Evolutionary conservation across 176 grass and related monocot genomes (phyloP), one percentile per base, ranked within the genome.

Genomic region (Puccinellia tenuiflora): DNA sequence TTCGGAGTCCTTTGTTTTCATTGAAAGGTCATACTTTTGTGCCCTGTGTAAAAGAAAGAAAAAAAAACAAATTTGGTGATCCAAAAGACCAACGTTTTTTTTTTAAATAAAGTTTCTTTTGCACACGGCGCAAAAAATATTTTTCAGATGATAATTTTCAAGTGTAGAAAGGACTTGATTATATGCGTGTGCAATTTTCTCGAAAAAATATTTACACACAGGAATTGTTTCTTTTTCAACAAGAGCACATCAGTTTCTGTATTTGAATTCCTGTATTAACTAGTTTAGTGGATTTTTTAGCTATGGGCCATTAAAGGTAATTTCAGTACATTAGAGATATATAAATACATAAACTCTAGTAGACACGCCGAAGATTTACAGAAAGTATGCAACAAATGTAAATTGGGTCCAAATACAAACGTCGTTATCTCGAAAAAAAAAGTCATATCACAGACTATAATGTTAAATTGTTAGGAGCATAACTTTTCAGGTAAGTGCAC

Each of bases 271-370:
- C 10, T 62, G 28, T 70, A 61, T 83, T 24, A 25, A 69, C 18
- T 57, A 40, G 38, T 40, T 40, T 40, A 40, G 2, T 40, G 38
- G 24, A 46, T 57, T 37, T 59, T n/a, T 83, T 6, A 76, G 21
- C 5, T 57, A 24, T 1, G 43, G 26, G 17, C 67, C 69, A 81
- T 10, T 33, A 34, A 77, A 63, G 52, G 39, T 48, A 53, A 51
- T 77, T 39, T 51, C 31, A 61, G 42, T 77, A 51, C 34, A 46
- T 16, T 71, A 71, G 38, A n/a, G 68, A 67, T 57, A 40, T 12
- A 25, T 68, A 80, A 72, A 75, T 68, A 80, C n/a, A 38, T 69
- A n/a, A 80, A 46, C 17, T 85, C 82, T 40, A 40, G 59, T 2
- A 46, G 7, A 74, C 50, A 73, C 13, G 39, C n/a, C 24, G 17